phyloP scores from a whole-genome alignment of 257 asterid species.

The Perilla frutescens region DNA sequence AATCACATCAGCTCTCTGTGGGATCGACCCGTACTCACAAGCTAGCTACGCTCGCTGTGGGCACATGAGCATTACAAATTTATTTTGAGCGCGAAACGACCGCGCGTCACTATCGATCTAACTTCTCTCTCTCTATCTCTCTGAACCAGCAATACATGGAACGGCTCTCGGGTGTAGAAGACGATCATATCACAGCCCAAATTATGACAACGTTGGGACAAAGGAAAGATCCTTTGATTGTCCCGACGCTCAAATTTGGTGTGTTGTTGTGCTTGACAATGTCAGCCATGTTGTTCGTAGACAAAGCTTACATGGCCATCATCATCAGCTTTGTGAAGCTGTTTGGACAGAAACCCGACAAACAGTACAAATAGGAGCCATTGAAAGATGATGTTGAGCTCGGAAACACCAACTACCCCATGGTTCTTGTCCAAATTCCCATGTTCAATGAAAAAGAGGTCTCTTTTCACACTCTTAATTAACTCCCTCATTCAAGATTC shows the following conservation, averaged over 20 bases:
- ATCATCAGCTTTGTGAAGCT: constrained; percentile 65
- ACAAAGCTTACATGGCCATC: constrained; percentile 77
- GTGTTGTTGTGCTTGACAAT: constrained; percentile 63
- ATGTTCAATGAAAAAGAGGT: constrained; percentile 96
- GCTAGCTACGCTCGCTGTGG: no score
- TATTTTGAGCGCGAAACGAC: no score
- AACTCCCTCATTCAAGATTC: no score
- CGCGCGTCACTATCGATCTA: no score
- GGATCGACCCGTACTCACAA: no score
- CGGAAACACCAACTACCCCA: constrained; percentile 70
- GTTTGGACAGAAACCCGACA: constrained; percentile 70
- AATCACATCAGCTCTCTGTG: no score
- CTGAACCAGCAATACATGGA: no score
- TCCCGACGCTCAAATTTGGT: constrained; percentile 59
- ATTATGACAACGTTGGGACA: background rate
- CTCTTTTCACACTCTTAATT: no score
- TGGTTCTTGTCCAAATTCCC: constrained; percentile 90
- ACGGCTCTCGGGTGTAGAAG: no score
- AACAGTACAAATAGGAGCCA: constrained; percentile 77
- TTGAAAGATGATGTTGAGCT: constrained; percentile 77
- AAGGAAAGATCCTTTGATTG: constrained; percentile 71
- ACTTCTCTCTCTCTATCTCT: no score
- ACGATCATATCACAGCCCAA: no score
- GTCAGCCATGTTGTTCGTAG: constrained; percentile 84
- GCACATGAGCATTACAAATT: no score